Percentiles rank a stretch among this genome's conserved stretches.
These are phyloP conservation scores for Annulohypoxylon bovei DNA, from an alignment of 495 filamentous ascomycete species.

Conservation along the genomic window DNA sequence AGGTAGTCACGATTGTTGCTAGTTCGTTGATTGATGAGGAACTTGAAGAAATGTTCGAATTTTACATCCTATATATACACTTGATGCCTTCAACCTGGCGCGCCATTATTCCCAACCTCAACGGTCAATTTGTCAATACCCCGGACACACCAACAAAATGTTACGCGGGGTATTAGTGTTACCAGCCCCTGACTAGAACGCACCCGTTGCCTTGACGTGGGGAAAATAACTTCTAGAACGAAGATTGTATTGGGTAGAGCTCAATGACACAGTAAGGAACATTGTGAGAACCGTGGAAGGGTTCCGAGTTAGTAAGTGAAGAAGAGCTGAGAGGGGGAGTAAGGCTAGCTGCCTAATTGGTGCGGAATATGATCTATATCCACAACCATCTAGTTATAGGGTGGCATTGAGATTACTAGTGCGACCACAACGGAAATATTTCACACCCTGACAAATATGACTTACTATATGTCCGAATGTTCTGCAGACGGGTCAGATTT, in stretches of 20 bases:
- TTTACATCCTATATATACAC: constrained; percentile 28
- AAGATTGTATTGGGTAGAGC: constrained; percentile 17
- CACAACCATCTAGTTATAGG: constrained; percentile 10
- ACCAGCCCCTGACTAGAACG: not conserved
- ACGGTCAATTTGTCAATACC: not conserved
- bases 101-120: not conserved
- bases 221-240: not conserved
- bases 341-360: constrained; percentile 33
- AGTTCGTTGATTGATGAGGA: constrained; percentile 10
- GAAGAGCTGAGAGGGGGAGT: constrained; percentile 26
- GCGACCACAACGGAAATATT: constrained; percentile 20
- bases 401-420: constrained; percentile 41
- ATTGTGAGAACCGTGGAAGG: not conserved
- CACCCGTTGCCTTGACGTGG: not conserved
- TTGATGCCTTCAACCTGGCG: not conserved
- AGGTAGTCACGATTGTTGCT: constrained; percentile 12
- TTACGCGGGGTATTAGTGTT: constrained; percentile 4
- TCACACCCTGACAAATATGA: constrained; percentile 17
- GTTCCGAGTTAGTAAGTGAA: constrained; percentile 22
- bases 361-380: constrained; percentile 34
- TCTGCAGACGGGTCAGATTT: not conserved
- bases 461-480: constrained; percentile 9
- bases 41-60: not conserved
- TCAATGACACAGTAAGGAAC: constrained; percentile 35
- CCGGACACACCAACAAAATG: not conserved